Evolutionary conservation across 2,329 filamentous ascomycete species (phyloP).

Genomic region (Aspergillus bombycis): DNA sequence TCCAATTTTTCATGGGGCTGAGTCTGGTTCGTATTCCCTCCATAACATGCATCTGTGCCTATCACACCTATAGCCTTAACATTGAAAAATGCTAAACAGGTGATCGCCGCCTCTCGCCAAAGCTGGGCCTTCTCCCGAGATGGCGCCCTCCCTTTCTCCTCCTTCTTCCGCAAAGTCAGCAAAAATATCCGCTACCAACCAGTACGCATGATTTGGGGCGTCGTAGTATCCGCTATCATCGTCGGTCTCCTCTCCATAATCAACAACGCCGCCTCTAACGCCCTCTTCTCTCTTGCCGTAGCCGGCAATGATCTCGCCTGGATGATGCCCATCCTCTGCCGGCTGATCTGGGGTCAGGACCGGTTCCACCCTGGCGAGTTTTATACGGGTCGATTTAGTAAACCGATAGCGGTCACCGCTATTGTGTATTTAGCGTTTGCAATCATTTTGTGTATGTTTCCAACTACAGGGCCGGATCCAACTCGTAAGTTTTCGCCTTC

Average conservation of each 20-base stretch:
- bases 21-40: conserved; percentile 44
- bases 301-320: conserved; percentile 65
- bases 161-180: conserved; percentile 60
- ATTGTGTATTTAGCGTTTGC: conserved; percentile 59
- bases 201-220: conserved; percentile 59
- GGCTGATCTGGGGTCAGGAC: conserved; percentile 59
- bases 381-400: conserved; percentile 59
- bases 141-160: conserved; percentile 63
- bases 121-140: conserved; percentile 67
- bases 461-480: conserved; percentile 58
- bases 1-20: conserved; percentile 65
- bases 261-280: conserved; percentile 59
- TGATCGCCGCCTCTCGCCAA: conserved; percentile 63
- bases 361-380: conserved; percentile 63
- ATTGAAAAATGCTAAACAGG: conserved; percentile 26
- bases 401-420: conserved; percentile 57
- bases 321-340: conserved; percentile 61
- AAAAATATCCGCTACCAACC: conserved; percentile 61
- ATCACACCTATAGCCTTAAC: neutral
- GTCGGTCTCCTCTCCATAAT: conserved; percentile 63
- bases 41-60: neutral
- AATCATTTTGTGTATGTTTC: conserved; percentile 57
- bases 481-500: conserved; percentile 38
- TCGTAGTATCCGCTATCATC: conserved; percentile 54
- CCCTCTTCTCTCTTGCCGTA: conserved; percentile 59